Evolutionary conservation across 2,329 filamentous ascomycete species (phyloP), one percentile per base, ranked within the genome.

Genomic region (Ceratocystis colombiana): DNA sequence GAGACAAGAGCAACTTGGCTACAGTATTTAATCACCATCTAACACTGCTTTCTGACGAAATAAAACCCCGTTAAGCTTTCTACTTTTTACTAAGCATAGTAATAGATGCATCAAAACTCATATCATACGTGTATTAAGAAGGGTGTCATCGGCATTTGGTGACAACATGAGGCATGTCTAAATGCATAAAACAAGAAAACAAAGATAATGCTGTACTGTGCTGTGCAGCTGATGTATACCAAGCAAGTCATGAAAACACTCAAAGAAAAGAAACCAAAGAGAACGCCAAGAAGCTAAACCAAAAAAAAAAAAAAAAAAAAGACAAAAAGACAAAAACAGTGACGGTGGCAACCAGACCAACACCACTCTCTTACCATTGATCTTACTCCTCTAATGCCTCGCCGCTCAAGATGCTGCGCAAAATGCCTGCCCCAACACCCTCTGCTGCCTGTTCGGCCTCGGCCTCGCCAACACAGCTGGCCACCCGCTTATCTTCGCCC

Each of bases 381-480:
- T 22, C 30, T 30, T 28, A 41, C 22, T 72, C 83, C 71, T 84
- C 82, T 75, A 85, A 75, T 50, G 80, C 81, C 70, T 85, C 83
- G 50, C 82, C 84, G 70, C 79, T 82, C 72, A 88, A 71, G 70
- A 88, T 87, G 72, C 80, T 84, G 71, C 76, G 80, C 71, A 88
- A 72, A 70, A 88, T 88, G 50, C 82, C 83, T 4, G 79, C 79
- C 0, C 84, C 85, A 3, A 84, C 74, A 3, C 82, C 83, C 25
- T 86, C 83, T 50, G 90, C 83, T 65, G 88, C 86, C 66, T 82
- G 81, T 70, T 87, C 83, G 70, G 96, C 81, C 76, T 96, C 91
- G 72, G 84, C 87, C 72, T 90, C 86, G n/a, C 86, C 85, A 22
- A 92, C 87, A 72, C 85, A 89, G 75, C 89, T 91, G 2, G 88